A percentile compares a stretch with the other conserved stretches of the same genome.
phyloP scores from a whole-genome alignment of 2,329 filamentous ascomycete species.

The Neofusicoccum sp. region DNA sequence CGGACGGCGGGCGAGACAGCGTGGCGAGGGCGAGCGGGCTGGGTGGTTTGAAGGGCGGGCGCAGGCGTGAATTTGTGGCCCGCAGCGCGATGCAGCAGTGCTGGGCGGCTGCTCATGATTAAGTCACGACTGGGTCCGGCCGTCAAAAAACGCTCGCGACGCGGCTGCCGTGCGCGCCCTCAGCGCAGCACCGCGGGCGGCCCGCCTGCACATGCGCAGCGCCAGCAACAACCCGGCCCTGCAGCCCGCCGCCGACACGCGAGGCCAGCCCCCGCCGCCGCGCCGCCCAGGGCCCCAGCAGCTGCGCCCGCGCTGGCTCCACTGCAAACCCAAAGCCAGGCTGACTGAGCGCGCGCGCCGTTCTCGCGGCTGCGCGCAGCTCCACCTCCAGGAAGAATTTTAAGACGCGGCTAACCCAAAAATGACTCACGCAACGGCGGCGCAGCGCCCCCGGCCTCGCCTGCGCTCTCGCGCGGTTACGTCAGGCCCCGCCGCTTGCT shows the following conservation, averaged over 20 bases:
- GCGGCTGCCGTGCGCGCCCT: conserved; percentile 1
- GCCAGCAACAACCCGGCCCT: conserved; percentile 11
- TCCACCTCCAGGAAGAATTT: conserved; percentile 16
- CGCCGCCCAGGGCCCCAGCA: neutral
- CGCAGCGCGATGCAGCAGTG: neutral
- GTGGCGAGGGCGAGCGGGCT: neutral
- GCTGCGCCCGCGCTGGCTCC: neutral
- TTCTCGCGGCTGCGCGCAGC: conserved; percentile 11
- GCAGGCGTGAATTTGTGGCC: conserved; percentile 16
- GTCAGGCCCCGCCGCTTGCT: conserved; percentile 6
- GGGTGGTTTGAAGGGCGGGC: neutral
- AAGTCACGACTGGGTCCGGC: conserved; percentile 5
- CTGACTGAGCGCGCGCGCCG: neutral
- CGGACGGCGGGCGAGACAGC: conserved; percentile 19
- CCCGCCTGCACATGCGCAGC: conserved; percentile 11
- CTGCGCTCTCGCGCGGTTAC: neutral
- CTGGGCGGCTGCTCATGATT: conserved; percentile 12
- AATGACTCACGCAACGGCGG: conserved; percentile 17
- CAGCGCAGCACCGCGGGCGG: conserved; percentile 7
- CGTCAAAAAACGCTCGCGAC: neutral
- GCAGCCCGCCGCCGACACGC: conserved; percentile 9
- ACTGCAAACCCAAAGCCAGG: neutral
- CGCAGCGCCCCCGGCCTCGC: neutral
- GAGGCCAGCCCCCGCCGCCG: conserved; percentile 8
- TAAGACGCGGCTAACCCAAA: neutral